These are phyloP conservation scores for Besnoitia besnoiti DNA, from an alignment of 169 alveolate species.

Conservation along the genomic window DNA sequence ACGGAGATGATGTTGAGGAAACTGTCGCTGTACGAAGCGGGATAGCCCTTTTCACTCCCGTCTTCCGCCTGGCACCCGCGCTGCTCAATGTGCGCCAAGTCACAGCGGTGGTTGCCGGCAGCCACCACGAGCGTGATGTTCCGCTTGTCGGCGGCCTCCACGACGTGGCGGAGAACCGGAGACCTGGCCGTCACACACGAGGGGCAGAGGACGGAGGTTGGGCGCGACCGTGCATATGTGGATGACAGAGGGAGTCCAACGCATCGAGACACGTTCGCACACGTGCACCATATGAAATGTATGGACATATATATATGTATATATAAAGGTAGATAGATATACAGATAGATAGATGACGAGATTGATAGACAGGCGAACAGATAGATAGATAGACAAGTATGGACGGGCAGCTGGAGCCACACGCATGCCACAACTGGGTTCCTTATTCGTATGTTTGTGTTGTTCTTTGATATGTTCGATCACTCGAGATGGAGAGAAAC, in stretches of 20 bases:
- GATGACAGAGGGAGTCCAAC: background rate
- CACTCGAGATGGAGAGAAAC: background rate
- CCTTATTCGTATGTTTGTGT: background rate
- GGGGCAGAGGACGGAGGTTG: background rate
- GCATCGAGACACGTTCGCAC: background rate
- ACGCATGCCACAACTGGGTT: background rate
- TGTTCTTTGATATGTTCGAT: background rate
- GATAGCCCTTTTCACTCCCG: constrained; percentile 48
- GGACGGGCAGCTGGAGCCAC: too few species aligned
- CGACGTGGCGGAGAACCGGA: constrained; percentile 13
- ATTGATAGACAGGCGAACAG: background rate
- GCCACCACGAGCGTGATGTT: constrained; percentile 51
- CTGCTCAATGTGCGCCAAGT: constrained; percentile 6
- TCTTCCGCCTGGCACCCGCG: background rate
- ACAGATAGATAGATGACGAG: background rate
- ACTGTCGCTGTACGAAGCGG: constrained; percentile 55
- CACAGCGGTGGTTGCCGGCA: constrained; percentile 58
- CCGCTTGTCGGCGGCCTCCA: constrained; percentile 32
- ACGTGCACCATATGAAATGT: background rate
- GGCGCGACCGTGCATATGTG: background rate
- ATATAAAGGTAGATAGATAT: background rate
- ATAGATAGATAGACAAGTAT: too few species aligned
- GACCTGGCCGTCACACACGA: too few species aligned
- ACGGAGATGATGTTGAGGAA: constrained; percentile 34
- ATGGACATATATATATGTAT: background rate